Percentiles rank a stretch among this genome's conserved stretches.
These are phyloP conservation scores for Chlorella sorokiniana DNA, from an alignment of 139 green algal species.

Conservation along the genomic window DNA sequence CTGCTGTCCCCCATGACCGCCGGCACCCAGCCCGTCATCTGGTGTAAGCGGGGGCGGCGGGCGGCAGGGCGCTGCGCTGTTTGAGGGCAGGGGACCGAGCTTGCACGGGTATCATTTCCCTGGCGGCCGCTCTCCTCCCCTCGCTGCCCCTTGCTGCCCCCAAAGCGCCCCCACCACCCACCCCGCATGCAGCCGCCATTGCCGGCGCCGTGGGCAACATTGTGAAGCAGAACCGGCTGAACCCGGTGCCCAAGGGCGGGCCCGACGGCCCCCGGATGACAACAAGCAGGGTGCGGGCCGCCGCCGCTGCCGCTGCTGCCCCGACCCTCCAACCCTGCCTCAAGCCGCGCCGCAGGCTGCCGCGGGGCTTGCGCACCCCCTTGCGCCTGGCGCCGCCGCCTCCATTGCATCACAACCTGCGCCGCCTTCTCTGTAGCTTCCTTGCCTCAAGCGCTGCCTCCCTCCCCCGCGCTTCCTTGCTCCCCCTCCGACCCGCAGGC, in stretches of 20 bases:
- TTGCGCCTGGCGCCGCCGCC: background rate
- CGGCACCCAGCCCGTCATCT: constrained; percentile 59
- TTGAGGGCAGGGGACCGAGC: background rate
- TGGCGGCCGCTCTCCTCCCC: background rate
- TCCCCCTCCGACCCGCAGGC: constrained; percentile 21
- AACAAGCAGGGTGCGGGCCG: constrained; percentile 46
- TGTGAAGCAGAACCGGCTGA: constrained; percentile 60
- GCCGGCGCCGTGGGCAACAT: constrained; percentile 45
- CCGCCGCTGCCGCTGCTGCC: background rate
- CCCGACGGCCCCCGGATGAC: constrained; percentile 35
- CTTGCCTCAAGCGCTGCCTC: background rate
- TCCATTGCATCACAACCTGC: background rate
- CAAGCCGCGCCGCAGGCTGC: background rate
- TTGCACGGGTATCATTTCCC: too few relatives aligned
- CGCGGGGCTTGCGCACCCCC: background rate
- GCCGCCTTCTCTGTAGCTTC: background rate
- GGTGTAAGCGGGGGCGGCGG: constrained; percentile 23
- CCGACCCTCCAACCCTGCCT: background rate
- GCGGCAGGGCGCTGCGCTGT: background rate
- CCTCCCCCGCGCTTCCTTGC: background rate
- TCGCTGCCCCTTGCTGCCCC: too few relatives aligned
- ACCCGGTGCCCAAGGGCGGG: constrained; percentile 39
- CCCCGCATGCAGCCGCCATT: constrained; percentile 39
- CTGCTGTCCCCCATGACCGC: constrained; percentile 45
- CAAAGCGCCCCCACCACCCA: too few relatives aligned